phyloP scores from a whole-genome alignment of 371 early-diverging fungal genomes.

The Rhizopus sp. region DNA sequence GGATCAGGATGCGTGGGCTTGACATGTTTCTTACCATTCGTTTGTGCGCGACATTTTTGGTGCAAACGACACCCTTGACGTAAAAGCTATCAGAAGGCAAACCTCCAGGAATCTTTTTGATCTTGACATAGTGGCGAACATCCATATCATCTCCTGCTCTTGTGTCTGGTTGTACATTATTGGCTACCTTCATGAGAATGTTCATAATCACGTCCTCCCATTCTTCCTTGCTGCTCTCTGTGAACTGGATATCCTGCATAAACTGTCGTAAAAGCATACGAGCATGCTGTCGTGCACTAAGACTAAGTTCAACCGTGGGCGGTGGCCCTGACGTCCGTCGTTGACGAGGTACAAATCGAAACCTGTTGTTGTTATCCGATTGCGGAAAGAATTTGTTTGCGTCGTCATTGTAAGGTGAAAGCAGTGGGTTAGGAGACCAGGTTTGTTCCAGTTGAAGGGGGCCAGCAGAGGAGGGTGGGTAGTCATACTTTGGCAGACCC shows the following conservation, averaged over 20 bases:
- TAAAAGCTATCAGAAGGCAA: conserved; percentile 79
- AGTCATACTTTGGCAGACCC: conserved; percentile 24
- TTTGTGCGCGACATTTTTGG: conserved; percentile 92
- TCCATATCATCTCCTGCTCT: conserved; percentile 85
- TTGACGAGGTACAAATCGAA: conserved; percentile 28
- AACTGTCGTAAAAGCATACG: conserved; percentile 63
- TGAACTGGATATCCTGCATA: conserved; percentile 33
- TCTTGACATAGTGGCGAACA: conserved; percentile 88
- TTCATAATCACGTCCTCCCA: conserved; percentile 83
- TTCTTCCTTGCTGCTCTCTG: conserved; percentile 40
- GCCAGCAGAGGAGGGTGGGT: background rate
- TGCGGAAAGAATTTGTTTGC: conserved; percentile 5
- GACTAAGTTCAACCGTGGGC: conserved; percentile 65
- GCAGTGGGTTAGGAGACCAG: conserved; percentile 31
- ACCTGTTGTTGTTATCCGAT: conserved; percentile 12
- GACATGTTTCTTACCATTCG: conserved; percentile 72
- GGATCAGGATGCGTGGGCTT: conserved; percentile 80
- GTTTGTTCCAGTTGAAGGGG: conserved; percentile 8
- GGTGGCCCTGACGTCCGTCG: conserved; percentile 54
- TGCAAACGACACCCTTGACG: conserved; percentile 84
- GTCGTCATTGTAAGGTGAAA: conserved; percentile 20
- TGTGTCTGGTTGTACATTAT: conserved; percentile 71
- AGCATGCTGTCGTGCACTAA: conserved; percentile 68
- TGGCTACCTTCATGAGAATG: conserved; percentile 71
- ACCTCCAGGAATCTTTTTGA: conserved; percentile 94